Evolutionary conservation across 106 monocot genomes (phyloP), one percentile per base, ranked within the genome.

Genomic region (Dendrobium officinale): DNA sequence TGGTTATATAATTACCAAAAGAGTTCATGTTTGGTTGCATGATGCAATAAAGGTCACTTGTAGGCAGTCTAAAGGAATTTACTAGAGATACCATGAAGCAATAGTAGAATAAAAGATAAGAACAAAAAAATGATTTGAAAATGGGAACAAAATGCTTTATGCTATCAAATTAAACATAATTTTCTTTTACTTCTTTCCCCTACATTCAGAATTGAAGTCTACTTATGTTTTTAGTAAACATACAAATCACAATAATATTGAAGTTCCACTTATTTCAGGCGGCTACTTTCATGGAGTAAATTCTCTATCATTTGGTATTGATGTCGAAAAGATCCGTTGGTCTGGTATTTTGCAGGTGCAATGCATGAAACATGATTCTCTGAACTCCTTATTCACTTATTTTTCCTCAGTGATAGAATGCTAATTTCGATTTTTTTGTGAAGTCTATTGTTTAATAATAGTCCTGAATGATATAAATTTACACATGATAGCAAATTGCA

Each of bases 261-360:
- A 73, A 24, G 20, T 11, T 18, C 73, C 16, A 61, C 5, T 77
- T 66, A 9, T 77, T 79, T 75, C 83, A 93, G 95, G 95, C 79
- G 95, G 93, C 81, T 93, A 89, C 76, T 91, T 93, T 76, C 91
- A 93, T 89, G 91, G 93, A 68, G 75, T 91, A 80, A 86, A 93
- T 88, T 82, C 88, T 5, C 68, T 96, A 68, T 86, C 89, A 59
- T 93, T 73, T 84, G 95, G 93, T 80, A 85, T 95, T 83, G 88
- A 95, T 80, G 7, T 95, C 26, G 83, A 86, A 27, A 85, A 89
- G 76, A 80, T 95, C 19, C 92, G 95, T 26, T 91, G 87, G 91
- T 76, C 89, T 82, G 93, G 93, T 78, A 91, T 95, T 86, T 85
- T 95, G 55, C 95, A 95, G 95, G 93, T 93, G 84, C 2, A 37